Base-by-base conservation (phyloP, 2,329 filamentous ascomycete species). In the Scytalidium lignicola region DNA sequence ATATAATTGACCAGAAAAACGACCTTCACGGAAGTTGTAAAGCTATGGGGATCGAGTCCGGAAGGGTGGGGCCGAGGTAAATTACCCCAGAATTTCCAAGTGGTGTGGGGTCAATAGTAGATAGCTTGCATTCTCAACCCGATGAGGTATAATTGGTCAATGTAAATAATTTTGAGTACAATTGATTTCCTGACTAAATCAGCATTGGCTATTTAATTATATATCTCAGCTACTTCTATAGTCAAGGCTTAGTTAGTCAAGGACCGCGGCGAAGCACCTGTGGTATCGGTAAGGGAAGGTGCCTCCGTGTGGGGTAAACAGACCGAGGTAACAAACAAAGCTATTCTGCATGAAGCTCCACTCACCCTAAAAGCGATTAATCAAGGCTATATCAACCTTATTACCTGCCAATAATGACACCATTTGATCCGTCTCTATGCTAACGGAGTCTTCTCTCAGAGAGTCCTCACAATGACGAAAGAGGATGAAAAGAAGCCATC, bases 391-490 rank as follows among this genome's bases (percentile, higher is more conserved):
- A n/a, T n/a, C n/a, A n/a, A n/a, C n/a, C n/a, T n/a, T n/a, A n/a
- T 26, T 26, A 6, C 23, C 23, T 10, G 10, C 10, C 23, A 26
- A 37, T 37, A 37, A 37, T 37, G 32, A 37, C 15, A 37, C 12
- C 7, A 26, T 26, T 26, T n/a, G 5, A 37, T 5, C 15, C 5
- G n/a, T n/a, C 32, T 8, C 15, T 37, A 13, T 7, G 15, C 10
- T n/a, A 37, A 37, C 15, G 15, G 5, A 37, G 5, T 37, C 10
- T 17, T n/a, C 12, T 37, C 10, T 9, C 15, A 37, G 7, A 13
- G 4, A 46, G 26, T 15, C 41, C 40, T 44, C 45, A 53, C 19
- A 21, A 58, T 57, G 55, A 12, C 47, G 9, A 41, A 49, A 20
- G 37, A 49, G 2, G 48, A 51, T 42, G 43, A 49, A 10, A 43